These are phyloP conservation scores for Hanseniaspora singularis DNA, from an alignment of 805 yeast species.

Conservation along the genomic window DNA sequence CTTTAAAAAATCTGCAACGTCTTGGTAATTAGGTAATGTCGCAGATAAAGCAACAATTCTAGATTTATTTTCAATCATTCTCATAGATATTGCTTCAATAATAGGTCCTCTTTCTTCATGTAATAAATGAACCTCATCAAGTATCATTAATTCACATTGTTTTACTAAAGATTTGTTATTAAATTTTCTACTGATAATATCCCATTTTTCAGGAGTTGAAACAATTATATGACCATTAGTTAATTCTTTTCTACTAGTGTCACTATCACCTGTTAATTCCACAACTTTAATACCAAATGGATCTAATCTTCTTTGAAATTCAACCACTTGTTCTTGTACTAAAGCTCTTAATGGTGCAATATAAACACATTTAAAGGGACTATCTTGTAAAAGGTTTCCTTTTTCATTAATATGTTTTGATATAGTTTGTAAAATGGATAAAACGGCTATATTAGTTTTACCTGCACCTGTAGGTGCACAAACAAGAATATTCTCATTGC, in stretches of 20 bases:
- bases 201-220: slow-evolving; percentile 97
- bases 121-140: slow-evolving; percentile 85
- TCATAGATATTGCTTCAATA: slow-evolving; percentile 71
- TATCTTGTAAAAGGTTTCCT: slow-evolving; percentile 38
- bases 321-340: slow-evolving; percentile 89
- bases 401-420: slow-evolving; percentile 41
- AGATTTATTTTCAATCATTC: slow-evolving; percentile 45
- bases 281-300: slow-evolving; percentile 60
- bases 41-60: slow-evolving; percentile 84
- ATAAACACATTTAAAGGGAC: slow-evolving; percentile 51
- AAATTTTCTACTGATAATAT: slow-evolving; percentile 77
- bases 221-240: slow-evolving; percentile 69
- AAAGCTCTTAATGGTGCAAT: slow-evolving; percentile 90
- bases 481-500: slow-evolving; percentile 60
- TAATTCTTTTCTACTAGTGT: slow-evolving; percentile 63
- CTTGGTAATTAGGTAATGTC: slow-evolving; percentile 76
- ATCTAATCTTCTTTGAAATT: slow-evolving; percentile 57
- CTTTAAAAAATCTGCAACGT: slow-evolving; percentile 70
- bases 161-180: slow-evolving; percentile 53
- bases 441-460: slow-evolving; percentile 90
- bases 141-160: slow-evolving; percentile 56
- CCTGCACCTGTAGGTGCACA: slow-evolving; percentile 99
- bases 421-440: slow-evolving; percentile 56
- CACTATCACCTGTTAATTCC: slow-evolving; percentile 85
- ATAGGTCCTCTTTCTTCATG: slow-evolving; percentile 97